A percentile compares a stretch with the other conserved stretches of the same genome.
These are phyloP conservation scores for Cladochytrium replicatum DNA, from an alignment of 192 early-diverging fungal species.

Conservation along the genomic window DNA sequence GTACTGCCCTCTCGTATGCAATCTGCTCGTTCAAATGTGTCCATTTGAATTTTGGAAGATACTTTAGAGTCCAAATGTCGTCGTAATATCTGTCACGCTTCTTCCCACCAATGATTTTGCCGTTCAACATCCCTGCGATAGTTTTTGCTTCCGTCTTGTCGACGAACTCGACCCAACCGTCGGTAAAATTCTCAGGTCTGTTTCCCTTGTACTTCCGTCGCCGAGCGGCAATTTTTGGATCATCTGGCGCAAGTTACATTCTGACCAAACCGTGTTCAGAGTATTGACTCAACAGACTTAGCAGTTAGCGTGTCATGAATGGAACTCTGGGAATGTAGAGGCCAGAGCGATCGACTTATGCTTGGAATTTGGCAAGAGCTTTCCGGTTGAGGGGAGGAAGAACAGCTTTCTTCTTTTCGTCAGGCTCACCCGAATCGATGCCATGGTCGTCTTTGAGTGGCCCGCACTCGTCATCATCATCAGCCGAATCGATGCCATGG, in stretches of 20 bases:
- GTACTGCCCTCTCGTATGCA: conserved; percentile 57
- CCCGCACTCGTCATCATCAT: conserved; percentile 17
- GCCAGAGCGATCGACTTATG: conserved; percentile 64
- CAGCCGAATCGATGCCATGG: neutral
- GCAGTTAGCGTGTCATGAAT: conserved; percentile 83
- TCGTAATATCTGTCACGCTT: conserved; percentile 80
- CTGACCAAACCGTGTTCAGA: conserved; percentile 72
- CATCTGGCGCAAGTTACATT: conserved; percentile 83
- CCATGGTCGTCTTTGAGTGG: too few species aligned
- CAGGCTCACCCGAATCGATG: too few species aligned
- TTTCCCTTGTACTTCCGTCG: conserved; percentile 83
- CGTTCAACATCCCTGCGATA: conserved; percentile 68
- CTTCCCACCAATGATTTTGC: conserved; percentile 74
- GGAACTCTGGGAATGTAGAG: conserved; percentile 84
- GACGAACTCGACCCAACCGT: conserved; percentile 96
- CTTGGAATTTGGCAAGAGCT: conserved; percentile 52
- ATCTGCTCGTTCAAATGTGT: conserved; percentile 87
- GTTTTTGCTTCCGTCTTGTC: conserved; percentile 85
- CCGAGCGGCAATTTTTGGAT: conserved; percentile 61
- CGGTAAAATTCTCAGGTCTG: conserved; percentile 72
- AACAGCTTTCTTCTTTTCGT: too few species aligned
- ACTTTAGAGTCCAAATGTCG: conserved; percentile 96
- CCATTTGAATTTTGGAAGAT: conserved; percentile 96
- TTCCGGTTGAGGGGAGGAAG: conserved; percentile 50
- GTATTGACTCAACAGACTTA: conserved; percentile 61